A percentile compares a stretch with the other conserved stretches of the same genome.
These are phyloP conservation scores for Phoma sp. DNA, from an alignment of 2,329 filamentous ascomycete species.

Conservation along the genomic window DNA sequence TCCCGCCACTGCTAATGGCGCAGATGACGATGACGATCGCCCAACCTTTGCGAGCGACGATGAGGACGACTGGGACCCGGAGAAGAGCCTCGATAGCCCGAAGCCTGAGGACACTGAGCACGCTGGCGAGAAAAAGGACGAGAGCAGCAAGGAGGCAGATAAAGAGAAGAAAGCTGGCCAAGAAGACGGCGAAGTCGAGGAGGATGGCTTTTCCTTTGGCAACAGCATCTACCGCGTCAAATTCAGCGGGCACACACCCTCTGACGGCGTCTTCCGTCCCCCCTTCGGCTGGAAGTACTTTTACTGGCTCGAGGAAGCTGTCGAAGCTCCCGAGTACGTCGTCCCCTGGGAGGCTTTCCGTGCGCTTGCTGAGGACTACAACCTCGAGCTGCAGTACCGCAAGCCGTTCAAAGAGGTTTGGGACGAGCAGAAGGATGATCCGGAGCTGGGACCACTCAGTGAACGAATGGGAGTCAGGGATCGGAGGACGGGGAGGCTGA, in stretches of 20 bases:
- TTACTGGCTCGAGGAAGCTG: constrained; percentile 94
- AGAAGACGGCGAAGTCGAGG: constrained; percentile 55
- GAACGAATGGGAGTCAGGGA: constrained; percentile 95
- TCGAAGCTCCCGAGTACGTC: constrained; percentile 96
- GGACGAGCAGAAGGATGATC: constrained; percentile 87
- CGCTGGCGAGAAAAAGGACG: constrained; percentile 27
- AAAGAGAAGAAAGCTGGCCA: constrained; percentile 50
- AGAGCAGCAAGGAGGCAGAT: constrained; percentile 18
- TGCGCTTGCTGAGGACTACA: constrained; percentile 93
- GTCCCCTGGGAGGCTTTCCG: constrained; percentile 98
- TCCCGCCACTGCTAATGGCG: constrained; percentile 37
- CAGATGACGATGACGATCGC: constrained; percentile 42
- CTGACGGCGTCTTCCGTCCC: constrained; percentile 89
- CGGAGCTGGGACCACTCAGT: constrained; percentile 78
- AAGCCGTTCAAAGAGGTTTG: constrained; percentile 91
- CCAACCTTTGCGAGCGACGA: constrained; percentile 47
- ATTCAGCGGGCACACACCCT: constrained; percentile 81
- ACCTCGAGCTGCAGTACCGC: constrained; percentile 92
- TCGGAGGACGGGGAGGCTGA: constrained; percentile 67
- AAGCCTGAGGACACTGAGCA: constrained; percentile 46
- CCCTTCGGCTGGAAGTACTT: constrained; percentile 98
- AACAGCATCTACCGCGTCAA: constrained; percentile 91
- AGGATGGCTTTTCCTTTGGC: constrained; percentile 74
- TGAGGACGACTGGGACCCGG: constrained; percentile 53
- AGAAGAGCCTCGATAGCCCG: constrained; percentile 50